Evolutionary conservation across 176 grass and related monocot species (phyloP), one percentile per base, ranked within the genome.

Genomic region (Musa troglodytarum): DNA sequence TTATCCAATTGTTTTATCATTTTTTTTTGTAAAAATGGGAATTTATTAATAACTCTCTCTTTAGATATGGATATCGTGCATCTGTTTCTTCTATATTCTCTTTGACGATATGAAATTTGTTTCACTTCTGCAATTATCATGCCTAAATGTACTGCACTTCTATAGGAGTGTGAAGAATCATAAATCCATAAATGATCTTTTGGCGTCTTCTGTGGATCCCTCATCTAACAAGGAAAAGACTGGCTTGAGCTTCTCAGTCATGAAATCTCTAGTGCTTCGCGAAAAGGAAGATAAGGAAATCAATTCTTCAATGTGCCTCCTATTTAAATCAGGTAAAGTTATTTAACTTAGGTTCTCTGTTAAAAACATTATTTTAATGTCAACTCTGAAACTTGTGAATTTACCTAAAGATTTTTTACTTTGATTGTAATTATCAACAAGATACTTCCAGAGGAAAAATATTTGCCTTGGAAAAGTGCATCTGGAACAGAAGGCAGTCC

Each of bases 261-360:
- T 99, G 77, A 99, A 94, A 77, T 99, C 90, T 83, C 82, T 99
- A 82, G 88, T 99, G 82, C 80, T 86, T 49, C 86, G 90, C 52
- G 88, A 99, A 73, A 99, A 87, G 75, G 95, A 98, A n/a, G 86
- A 93, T 69, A 81, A 91, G 9, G 86, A 99, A 92, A 86, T 92
- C 70, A 83, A 86, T 81, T 93, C 80, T 80, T 88, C 82, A 73
- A 81, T 90, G 80, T 77, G 74, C 24, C 82, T 73, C 11, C 73
- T 99, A 51, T 94, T 99, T 74, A 91, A 87, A 75, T 78, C 88
- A 81, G 90, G 95, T 94, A 85, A 67, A 63, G 50, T 81, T 54
- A 54, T 58, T 12, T 1, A 50, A 19, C 9, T 50, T 63, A 22
- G 34, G 3, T 9, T 23, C 8, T 76, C 13, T 4, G 9, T 16